Base-by-base conservation (phyloP, 108 stramenopile species). In the Nannochloropsis gaditana region DNA sequence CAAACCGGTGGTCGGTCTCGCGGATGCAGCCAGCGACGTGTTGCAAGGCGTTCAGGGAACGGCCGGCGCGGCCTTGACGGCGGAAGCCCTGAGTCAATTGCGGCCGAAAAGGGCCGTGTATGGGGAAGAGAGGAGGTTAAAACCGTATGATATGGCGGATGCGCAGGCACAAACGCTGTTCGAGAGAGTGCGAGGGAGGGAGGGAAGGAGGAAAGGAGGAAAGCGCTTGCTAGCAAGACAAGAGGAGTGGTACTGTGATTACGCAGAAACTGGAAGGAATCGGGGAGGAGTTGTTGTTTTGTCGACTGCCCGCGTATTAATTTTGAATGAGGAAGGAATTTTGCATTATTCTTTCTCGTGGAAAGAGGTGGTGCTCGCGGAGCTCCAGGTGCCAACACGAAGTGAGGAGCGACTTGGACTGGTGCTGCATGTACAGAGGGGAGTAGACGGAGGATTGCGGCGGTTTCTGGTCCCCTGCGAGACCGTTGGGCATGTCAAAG, bases 1-100 rank as follows among this genome's bases (percentile, higher is more conserved):
- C 21, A 96, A 96, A 89, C 96, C 96, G 9, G 93, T 96, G 10
- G 95, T 96, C 83, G 96, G 96, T n/a, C 85, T 95, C 21, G 92
- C 94, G 9, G 96, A 96, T 85, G 95, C 94, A 3, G 93, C 94
- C 8, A 93, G 94, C 19, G 96, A 96, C 84, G 93, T 95, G 9
- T 92, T 96, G 90, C 93, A 94, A 84, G 96, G 96, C 44, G 93
- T 93, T 31, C 92, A 94, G 15, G 45, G 45, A 83, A 41, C 85
- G 9, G 17, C 43, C 43, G 31, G 83, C 19, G 73, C 5, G 11
- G 43, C 31, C 9, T 17, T 41, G 43, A 82, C 43, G 42, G 44
- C 31, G 15, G 86, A 83, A 9, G 87, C 83, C 11, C 19, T 84
- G 21, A 43, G 87, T 21, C 87, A 87, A 43, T 83, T 87, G 15